Evolutionary conservation across 306 rosid genomes (phyloP).

Genomic region (Prunus mira): DNA sequence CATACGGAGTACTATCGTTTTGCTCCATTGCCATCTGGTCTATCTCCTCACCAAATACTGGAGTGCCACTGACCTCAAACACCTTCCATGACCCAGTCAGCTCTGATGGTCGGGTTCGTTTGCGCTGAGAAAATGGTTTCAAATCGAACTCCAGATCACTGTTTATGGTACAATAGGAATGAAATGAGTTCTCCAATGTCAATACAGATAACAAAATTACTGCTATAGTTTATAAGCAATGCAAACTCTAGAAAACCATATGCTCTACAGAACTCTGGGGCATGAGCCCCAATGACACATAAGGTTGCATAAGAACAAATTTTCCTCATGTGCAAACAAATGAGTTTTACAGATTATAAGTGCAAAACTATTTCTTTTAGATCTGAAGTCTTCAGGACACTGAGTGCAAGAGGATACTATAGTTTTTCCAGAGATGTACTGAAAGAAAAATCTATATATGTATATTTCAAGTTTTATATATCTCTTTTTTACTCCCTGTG

Average conservation of each 20-base stretch:
- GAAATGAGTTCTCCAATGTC: slow-evolving; percentile 4
- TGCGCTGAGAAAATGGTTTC: slow-evolving; percentile 74
- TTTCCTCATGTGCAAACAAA: too few relatives aligned
- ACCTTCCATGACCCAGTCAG: slow-evolving; percentile 89
- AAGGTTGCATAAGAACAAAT: neutral
- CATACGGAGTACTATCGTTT: slow-evolving; percentile 30
- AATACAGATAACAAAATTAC: neutral
- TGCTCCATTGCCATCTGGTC: slow-evolving; percentile 39
- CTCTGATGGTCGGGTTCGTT: slow-evolving; percentile 64
- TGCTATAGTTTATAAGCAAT: neutral
- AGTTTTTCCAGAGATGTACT: too few relatives aligned
- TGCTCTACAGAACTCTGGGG: neutral
- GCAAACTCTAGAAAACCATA: neutral
- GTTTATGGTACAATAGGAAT: slow-evolving; percentile 10
- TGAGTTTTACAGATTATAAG: too few relatives aligned
- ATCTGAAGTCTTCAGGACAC: too few relatives aligned
- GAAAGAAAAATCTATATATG: too few relatives aligned
- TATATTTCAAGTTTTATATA: too few relatives aligned
- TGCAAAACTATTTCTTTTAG: too few relatives aligned
- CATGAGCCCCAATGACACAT: neutral
- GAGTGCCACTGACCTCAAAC: slow-evolving; percentile 80
- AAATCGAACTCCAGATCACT: slow-evolving; percentile 56
- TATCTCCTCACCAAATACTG: slow-evolving; percentile 54
- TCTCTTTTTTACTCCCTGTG: too few relatives aligned
- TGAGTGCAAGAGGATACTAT: too few relatives aligned